Evolutionary conservation across 2,329 filamentous ascomycete species (phyloP).

Genomic region (Alternaria conjuncta): DNA sequence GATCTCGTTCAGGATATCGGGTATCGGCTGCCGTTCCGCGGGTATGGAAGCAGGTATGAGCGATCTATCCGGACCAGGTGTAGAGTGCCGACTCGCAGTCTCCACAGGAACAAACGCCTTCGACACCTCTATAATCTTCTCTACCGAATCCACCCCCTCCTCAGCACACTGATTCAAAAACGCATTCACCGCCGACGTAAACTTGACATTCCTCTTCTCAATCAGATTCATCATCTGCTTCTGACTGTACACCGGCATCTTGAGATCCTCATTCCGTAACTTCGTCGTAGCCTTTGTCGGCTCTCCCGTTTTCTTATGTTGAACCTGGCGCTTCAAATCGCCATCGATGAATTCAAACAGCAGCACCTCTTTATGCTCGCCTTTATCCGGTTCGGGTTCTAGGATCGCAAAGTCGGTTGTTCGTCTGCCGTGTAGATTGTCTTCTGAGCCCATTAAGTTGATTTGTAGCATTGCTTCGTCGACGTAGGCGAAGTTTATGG

Average conservation of each 20-base stretch:
- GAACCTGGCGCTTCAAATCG: conserved; percentile 82
- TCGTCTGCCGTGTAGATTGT: conserved; percentile 66
- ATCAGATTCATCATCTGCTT: conserved; percentile 90
- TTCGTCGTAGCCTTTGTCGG: conserved; percentile 70
- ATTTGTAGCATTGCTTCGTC: conserved; percentile 84
- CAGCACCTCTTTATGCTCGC: conserved; percentile 70
- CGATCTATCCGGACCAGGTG: conserved; percentile 50
- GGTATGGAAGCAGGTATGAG: conserved; percentile 76
- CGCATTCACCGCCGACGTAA: conserved; percentile 74
- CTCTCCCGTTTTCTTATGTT: conserved; percentile 74
- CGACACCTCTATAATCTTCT: conserved; percentile 66
- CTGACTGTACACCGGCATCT: conserved; percentile 91
- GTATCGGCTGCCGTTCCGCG: conserved; percentile 76
- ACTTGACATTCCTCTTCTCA: conserved; percentile 86
- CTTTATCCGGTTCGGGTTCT: conserved; percentile 45
- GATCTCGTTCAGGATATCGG: conserved; percentile 85
- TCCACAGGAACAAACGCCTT: conserved; percentile 68
- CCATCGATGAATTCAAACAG: conserved; percentile 93
- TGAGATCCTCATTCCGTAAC: conserved; percentile 78
- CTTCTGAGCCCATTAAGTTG: conserved; percentile 74
- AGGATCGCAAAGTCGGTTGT: conserved; percentile 54
- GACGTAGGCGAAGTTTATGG: conserved; percentile 84
- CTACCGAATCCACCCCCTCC: conserved; percentile 70
- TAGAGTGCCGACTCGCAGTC: conserved; percentile 53
- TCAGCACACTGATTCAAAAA: conserved; percentile 78